Evolutionary conservation across 495 filamentous ascomycete genomes (phyloP).

Genomic region (Paragyromitra xinjiangensis): DNA sequence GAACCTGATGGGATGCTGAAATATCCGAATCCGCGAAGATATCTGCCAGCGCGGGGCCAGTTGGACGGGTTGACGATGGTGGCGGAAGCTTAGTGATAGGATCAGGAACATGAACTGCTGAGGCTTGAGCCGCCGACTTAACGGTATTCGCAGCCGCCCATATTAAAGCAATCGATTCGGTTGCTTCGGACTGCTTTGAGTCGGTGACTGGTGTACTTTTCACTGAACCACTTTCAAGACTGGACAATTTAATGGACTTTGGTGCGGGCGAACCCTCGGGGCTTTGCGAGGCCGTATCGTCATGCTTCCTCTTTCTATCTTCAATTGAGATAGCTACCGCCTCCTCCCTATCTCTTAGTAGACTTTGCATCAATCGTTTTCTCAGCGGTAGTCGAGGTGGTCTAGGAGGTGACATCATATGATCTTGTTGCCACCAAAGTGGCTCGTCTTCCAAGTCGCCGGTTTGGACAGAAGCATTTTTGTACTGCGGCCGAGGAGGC

Average conservation of each 20-base stretch:
- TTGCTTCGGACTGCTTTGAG: conserved; percentile 32
- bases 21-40: conserved; percentile 54
- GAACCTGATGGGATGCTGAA: conserved; percentile 28
- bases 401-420: conserved; percentile 41
- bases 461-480: conserved; percentile 63
- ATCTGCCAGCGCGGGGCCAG: conserved; percentile 47
- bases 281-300: conserved; percentile 16
- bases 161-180: conserved; percentile 13
- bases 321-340: conserved; percentile 27
- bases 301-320: conserved; percentile 54
- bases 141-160: conserved; percentile 30
- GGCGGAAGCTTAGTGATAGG: conserved; percentile 1
- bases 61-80: not conserved
- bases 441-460: conserved; percentile 59
- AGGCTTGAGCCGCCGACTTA: conserved; percentile 21
- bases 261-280: conserved; percentile 27
- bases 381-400: conserved; percentile 53
- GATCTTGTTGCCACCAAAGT: conserved; percentile 52
- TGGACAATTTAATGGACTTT: conserved; percentile 46
- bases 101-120: conserved; percentile 28
- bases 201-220: conserved; percentile 10
- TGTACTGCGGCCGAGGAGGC: conserved; percentile 59
- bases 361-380: conserved; percentile 55
- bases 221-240: conserved; percentile 7
- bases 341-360: conserved; percentile 52